phyloP scores from a whole-genome alignment of 2,329 filamentous ascomycete species.

The Anthostomella pinea region DNA sequence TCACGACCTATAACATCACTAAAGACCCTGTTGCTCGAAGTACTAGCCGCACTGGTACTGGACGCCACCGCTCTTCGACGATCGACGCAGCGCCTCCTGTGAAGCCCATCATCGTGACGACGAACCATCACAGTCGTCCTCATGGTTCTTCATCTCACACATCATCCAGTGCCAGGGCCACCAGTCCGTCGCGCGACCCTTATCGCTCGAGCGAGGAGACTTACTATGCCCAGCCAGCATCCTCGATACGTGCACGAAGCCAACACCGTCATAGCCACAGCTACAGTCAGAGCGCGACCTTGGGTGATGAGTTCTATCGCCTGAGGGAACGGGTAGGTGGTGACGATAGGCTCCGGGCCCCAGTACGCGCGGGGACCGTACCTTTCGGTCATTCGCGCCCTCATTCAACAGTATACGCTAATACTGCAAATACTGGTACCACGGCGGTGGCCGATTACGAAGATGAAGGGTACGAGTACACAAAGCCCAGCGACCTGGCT shows the following conservation, averaged over 20 bases:
- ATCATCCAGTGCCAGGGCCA: conserved; percentile 33
- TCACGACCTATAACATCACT: conserved; percentile 55
- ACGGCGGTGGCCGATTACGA: conserved; percentile 47
- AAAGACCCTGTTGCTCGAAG: conserved; percentile 49
- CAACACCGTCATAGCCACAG: conserved; percentile 37
- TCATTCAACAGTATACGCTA: conserved; percentile 43
- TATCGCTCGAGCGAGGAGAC: conserved; percentile 52
- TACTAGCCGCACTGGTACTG: conserved; percentile 39
- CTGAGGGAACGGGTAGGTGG: conserved; percentile 44
- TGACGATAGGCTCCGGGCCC: conserved; percentile 41
- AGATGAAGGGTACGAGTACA: conserved; percentile 61
- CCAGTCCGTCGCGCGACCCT: conserved; percentile 51
- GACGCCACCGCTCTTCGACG: conserved; percentile 47
- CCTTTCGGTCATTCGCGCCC: conserved; percentile 47
- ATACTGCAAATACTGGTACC: conserved; percentile 34
- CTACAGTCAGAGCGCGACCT: conserved; percentile 43
- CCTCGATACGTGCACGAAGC: conserved; percentile 52
- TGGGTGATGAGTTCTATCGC: conserved; percentile 52
- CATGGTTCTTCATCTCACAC: conserved; percentile 40
- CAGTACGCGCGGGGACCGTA: conserved; percentile 38
- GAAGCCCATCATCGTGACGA: conserved; percentile 57
- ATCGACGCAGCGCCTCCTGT: conserved; percentile 45
- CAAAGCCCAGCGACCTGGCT: conserved; percentile 59
- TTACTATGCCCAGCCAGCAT: conserved; percentile 57
- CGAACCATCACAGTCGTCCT: conserved; percentile 41